These are phyloP conservation scores for Thalassiosira profunda DNA, from an alignment of 108 stramenopile genomes.

Conservation along the genomic window DNA sequence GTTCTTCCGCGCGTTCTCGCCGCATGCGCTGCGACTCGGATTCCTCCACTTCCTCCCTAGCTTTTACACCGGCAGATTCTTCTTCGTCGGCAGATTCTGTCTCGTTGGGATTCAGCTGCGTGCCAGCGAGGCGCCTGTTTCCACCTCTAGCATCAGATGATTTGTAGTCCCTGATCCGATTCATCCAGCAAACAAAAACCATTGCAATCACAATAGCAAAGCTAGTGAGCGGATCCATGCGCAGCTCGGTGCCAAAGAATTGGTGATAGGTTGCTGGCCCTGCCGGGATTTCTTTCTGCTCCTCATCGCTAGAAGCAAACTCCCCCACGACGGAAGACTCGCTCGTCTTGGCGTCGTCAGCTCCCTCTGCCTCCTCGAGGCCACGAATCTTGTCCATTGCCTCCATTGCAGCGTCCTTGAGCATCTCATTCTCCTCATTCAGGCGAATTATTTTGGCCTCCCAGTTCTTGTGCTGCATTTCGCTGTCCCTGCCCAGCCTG, in stretches of 20 bases:
- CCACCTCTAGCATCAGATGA: constrained; percentile 33
- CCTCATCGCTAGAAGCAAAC: constrained; percentile 26
- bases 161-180: constrained; percentile 53
- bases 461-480: constrained; percentile 16
- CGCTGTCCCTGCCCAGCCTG: constrained; percentile 18
- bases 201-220: too few species aligned
- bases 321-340: constrained; percentile 43
- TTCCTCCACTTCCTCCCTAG: constrained; percentile 29
- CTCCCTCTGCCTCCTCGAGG: constrained; percentile 44
- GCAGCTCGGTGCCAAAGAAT: constrained; percentile 33
- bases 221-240: too few species aligned
- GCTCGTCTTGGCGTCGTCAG: constrained; percentile 51
- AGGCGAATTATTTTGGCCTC: constrained; percentile 31
- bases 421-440: constrained; percentile 29
- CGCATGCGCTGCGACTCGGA: too few species aligned
- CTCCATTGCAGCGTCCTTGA: constrained; percentile 30
- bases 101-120: too few species aligned
- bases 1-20: too few species aligned
- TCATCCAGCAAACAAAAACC: constrained; percentile 31
- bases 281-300: constrained; percentile 35
- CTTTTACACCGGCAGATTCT: constrained; percentile 42
- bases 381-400: constrained; percentile 59
- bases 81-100: constrained; percentile 32
- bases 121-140: too few species aligned
- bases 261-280: constrained; percentile 36